These are phyloP conservation scores for Plantago major DNA, from an alignment of 257 asterid species.

Conservation along the genomic window DNA sequence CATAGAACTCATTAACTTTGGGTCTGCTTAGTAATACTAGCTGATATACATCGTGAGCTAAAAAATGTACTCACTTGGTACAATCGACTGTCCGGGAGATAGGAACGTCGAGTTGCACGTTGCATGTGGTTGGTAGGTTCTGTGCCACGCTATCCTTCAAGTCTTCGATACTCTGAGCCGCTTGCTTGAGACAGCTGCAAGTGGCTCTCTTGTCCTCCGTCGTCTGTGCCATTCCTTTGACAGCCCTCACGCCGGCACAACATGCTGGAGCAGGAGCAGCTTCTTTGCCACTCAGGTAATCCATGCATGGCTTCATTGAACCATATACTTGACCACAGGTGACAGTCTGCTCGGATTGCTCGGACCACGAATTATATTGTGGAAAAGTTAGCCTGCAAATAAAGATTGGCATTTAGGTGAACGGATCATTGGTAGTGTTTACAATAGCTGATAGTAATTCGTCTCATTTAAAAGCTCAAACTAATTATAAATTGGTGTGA, in stretches of 20 bases:
- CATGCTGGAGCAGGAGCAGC: constrained; percentile 21
- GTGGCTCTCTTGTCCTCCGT: constrained; percentile 30
- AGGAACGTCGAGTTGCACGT: constrained; percentile 31
- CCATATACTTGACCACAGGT: constrained; percentile 33
- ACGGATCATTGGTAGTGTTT: background rate
- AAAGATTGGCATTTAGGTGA: background rate
- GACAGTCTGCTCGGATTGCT: constrained; percentile 29
- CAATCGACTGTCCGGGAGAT: constrained; percentile 41
- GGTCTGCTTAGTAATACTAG: no score
- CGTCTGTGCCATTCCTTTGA: constrained; percentile 20
- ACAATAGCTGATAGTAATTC: background rate
- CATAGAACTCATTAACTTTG: background rate
- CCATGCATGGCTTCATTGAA: constrained; percentile 24
- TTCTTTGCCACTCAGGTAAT: constrained; percentile 22
- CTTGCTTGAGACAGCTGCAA: constrained; percentile 34
- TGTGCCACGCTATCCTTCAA: constrained; percentile 37
- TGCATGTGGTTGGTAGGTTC: constrained; percentile 34
- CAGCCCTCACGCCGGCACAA: constrained; percentile 32
- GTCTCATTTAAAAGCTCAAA: no score
- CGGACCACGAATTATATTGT: background rate
- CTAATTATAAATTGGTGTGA: no score
- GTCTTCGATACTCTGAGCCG: constrained; percentile 21
- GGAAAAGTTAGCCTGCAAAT: background rate
- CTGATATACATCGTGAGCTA: no score
- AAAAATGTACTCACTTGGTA: constrained; percentile 15